Evolutionary conservation across 441 rosid genomes (phyloP), one percentile per base, ranked within the genome.

Genomic region (Gossypium schwendimanii): DNA sequence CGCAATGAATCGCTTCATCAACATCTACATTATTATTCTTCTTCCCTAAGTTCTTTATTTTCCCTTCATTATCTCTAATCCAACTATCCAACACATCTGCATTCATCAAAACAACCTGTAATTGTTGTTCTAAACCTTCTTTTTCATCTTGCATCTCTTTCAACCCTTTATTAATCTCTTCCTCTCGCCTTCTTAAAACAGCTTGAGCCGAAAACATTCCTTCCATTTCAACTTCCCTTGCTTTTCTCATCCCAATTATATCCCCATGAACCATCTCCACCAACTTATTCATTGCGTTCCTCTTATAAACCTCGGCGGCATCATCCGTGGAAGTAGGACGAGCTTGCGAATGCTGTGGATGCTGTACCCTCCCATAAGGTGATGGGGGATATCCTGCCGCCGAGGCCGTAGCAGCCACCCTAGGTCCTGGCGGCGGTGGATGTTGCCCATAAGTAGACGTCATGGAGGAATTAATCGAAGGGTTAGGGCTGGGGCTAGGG

Each of bases 21-120:
- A 86, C 84, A 73, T 90, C 82, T 15, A 88, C 68, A 67, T 83
- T 83, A 54, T 66, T 83, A 54, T 66, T 18, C 14, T 54, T 72
- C 57, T 47, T 69, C 64, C 65, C 65, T n/a, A 72, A 6, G 59
- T 69, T 74, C 31, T 39, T 78, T 1, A 71, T 77, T 73, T 90
- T 91, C 60, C 87, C 89, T 58, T 87, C 86, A 54, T 93, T 91
- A 63, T 86, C 91, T 75, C 84, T 82, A 68, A 89, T 78, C 99
- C 98, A 95, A 0, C 77, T 75, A 50, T 90, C 95, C 73, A 91
- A 61, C 31, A 93, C 77, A 73, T 88, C 96, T 0, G 89, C 76
- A 73, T 95, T 95, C 97, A 91, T 91, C 77, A 91, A 76, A 4
- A 95, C 89, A 71, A 91, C 80, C 82, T 95, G 99, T 63, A 95